Evolutionary conservation across 2,329 filamentous ascomycete genomes (phyloP), one percentile per base, ranked within the genome.

Genomic region (Alternaria sp.): DNA sequence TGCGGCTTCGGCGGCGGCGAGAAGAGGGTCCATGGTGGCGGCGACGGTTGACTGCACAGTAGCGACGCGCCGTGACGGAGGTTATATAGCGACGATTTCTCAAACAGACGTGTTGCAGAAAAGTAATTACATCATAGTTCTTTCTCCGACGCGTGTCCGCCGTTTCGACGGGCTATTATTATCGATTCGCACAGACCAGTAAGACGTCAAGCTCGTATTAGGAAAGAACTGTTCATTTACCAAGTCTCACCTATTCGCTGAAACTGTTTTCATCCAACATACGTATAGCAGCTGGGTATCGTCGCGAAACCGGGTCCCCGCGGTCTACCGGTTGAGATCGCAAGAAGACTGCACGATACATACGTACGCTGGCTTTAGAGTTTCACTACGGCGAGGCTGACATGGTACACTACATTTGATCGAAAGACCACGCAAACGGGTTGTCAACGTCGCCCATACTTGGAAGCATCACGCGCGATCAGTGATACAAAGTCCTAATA

Each of bases 11-110:
- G 70, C 70, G 21, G 60, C 66, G 8, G 68, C 69, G 17, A 74
- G 65, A 7, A 74, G 71, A 59, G 71, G 71, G 21, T 74, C 71
- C 71, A 74, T 74, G 11, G 54, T 65, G 45, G 45, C 28, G 49
- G 32, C 49, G 49, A 52, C 49, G 13, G 3, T n/a, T 52, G 9
- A 52, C 49, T 17, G 9, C 13, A 3, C 19, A 17, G 5, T 25
- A 2, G 28, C 1, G 1, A 32, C 49, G 36, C 28, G 17, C 13
- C 30, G 13, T 25, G 13, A 12, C 10, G 13, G n/a, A 52, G 4
- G 19, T 40, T 52, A 36, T 23, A 40, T 52, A 36, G 9, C 13
- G 19, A 36, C 15, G 1, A 23, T 21, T 6, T 21, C 32, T 17
- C 9, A 10, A 40, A 15, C 17, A 8, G 30, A 5, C 30, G 49